phyloP scores from a whole-genome alignment of 345 rosid genomes.

The Citrus reticulata region DNA sequence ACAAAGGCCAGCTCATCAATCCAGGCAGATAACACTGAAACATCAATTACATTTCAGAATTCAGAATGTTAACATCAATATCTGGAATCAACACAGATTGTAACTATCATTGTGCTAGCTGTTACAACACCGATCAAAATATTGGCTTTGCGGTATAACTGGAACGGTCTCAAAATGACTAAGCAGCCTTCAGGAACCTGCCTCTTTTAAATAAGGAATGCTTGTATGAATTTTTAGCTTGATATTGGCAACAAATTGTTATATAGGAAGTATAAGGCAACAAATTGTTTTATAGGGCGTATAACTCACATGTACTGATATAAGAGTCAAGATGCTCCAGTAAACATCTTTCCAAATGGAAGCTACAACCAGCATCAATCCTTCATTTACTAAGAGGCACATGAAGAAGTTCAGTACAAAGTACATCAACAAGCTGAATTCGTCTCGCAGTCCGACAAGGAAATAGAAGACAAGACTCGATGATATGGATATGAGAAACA shows the following conservation, averaged over 20 bases:
- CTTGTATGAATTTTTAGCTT: background rate
- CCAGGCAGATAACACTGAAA: background rate
- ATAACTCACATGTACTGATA: constrained; percentile 66
- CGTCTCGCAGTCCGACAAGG: constrained; percentile 77
- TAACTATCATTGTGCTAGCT: background rate
- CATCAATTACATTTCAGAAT: background rate
- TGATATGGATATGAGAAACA: constrained; percentile 92
- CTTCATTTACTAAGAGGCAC: constrained; percentile 91
- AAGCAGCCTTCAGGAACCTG: background rate
- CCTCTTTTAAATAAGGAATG: background rate
- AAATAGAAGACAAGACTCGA: constrained; percentile 96
- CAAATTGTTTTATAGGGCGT: background rate
- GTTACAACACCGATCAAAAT: background rate
- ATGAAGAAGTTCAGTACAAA: constrained; percentile 92
- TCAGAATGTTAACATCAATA: background rate
- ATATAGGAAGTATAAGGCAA: constrained; percentile 2
- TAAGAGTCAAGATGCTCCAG: constrained; percentile 67
- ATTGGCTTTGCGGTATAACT: background rate
- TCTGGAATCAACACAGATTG: background rate
- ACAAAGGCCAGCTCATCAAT: background rate
- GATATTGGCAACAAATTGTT: background rate
- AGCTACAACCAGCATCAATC: constrained; percentile 63
- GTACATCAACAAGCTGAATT: constrained; percentile 96
- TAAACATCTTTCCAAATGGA: constrained; percentile 73
- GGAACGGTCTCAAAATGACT: background rate